Percentiles rank a stretch among this genome's conserved stretches.
These are phyloP conservation scores for Vitis labrusca DNA, from an alignment of 164 flowering plant species.

Conservation along the genomic window DNA sequence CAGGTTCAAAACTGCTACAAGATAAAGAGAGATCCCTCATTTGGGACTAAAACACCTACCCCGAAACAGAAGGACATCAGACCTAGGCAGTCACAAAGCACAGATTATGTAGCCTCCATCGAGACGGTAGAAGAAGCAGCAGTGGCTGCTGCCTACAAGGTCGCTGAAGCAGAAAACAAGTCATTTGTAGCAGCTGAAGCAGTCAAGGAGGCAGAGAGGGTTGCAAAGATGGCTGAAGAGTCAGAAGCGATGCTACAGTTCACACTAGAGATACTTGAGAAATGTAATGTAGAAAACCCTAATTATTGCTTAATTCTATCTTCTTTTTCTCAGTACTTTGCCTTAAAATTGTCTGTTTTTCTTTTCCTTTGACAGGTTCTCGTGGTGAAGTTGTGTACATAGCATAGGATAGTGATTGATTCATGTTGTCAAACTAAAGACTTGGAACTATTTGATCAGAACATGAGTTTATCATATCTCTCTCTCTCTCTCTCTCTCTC, in stretches of 20 bases:
- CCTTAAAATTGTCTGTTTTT: background rate
- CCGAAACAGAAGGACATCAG: conserved; percentile 25
- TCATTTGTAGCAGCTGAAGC: conserved; percentile 73
- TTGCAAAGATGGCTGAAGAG: conserved; percentile 67
- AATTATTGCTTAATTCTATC: too few species aligned
- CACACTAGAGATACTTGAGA: conserved; percentile 48
- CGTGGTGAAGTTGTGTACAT: conserved; percentile 38
- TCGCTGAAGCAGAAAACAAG: conserved; percentile 83
- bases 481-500: too few species aligned
- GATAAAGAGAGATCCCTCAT: conserved; percentile 18
- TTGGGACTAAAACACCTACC: conserved; percentile 2
- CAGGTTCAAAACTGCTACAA: conserved; percentile 63
- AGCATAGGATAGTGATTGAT: conserved; percentile 16
- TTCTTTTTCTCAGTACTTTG: background rate
- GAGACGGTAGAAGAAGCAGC: conserved; percentile 53
- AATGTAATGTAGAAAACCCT: conserved; percentile 41
- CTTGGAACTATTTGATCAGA: too few species aligned
- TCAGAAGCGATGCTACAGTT: conserved; percentile 51
- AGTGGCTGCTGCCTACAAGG: conserved; percentile 53
- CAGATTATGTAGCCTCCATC: background rate
- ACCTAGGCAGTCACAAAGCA: conserved; percentile 24
- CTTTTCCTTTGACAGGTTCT: conserved; percentile 25
- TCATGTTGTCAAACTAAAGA: too few species aligned
- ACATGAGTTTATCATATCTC: too few species aligned
- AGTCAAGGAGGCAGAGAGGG: conserved; percentile 63